Base-by-base conservation (phyloP, 169 alveolate genomes). In the Cryptosporidium sp. region DNA sequence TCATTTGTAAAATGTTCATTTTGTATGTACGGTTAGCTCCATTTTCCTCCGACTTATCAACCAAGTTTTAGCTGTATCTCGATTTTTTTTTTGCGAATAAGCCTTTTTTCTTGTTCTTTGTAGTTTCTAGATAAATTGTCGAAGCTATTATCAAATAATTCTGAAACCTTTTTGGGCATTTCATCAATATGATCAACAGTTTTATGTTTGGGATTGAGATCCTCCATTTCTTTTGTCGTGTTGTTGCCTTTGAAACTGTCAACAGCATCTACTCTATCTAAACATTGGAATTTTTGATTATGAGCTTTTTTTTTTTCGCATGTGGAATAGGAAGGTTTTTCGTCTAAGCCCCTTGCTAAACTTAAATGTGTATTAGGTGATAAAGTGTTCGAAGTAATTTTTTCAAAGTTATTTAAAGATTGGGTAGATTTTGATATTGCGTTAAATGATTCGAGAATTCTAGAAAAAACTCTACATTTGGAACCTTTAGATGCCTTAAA, bases 381-480 rank as follows among this genome's bases (percentile, higher is more conserved):
- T 16, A 65, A 18, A 39, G 9, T 39, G n/a, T n/a, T 9, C 16
- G 14, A 6, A 43, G 21, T 2, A 8, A n/a, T 39, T 12, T 70
- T 39, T 48, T 41, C 65, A n/a, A 8, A 39, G 29, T 21, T 70
- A 70, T 39, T 48, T 14, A 45, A 0, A 9, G 84, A 70, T 39
- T 18, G n/a, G 21, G 12, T 16, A 43, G 68, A 33, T 21, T 33
- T 23, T 4, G 39, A n/a, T 8, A 37, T 31, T 18, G 51, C 21
- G 5, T 9, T 62, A 67, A 62, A 80, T 33, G 89, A 80, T 8
- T 80, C 89, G 5, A 80, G n/a, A 3, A 80, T 23, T 65, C 89
- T 80, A n/a, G 80, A 61, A 65, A 62, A 80, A 80, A 80, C 89
- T 45, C 55, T 80, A 26, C 89, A 80, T 37, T 52, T 65, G 12